These are phyloP conservation scores for Alternaria gansuensis DNA, from an alignment of 2,329 filamentous ascomycete species.

Conservation along the genomic window DNA sequence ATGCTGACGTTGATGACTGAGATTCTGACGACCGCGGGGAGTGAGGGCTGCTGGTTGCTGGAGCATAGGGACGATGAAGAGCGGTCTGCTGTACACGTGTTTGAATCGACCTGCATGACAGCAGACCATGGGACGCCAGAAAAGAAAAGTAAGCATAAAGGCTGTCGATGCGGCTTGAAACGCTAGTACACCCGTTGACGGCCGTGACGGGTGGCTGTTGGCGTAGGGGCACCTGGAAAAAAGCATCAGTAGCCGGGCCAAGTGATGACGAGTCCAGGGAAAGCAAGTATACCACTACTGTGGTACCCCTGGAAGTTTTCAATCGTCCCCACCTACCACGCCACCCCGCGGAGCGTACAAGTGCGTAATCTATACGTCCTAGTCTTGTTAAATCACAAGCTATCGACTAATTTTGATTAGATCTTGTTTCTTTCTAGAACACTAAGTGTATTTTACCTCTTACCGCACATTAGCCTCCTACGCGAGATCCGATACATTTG, in stretches of 20 bases:
- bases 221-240: not conserved
- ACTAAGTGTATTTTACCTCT: too few relatives aligned
- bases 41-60: not conserved
- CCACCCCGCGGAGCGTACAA: too few relatives aligned
- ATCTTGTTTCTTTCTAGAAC: too few relatives aligned
- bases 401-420: too few relatives aligned
- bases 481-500: too few relatives aligned
- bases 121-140: not conserved
- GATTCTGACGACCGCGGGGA: not conserved
- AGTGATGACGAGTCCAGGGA: conserved; percentile 2
- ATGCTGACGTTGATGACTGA: conserved; percentile 5
- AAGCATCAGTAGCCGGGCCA: not conserved
- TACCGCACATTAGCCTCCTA: too few relatives aligned
- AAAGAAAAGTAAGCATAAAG: not conserved
- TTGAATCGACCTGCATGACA: not conserved
- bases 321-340: too few relatives aligned
- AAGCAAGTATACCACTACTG: not conserved
- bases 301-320: too few relatives aligned
- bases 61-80: not conserved
- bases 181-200: not conserved
- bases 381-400: too few relatives aligned
- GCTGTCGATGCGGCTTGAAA: conserved; percentile 5
- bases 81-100: conserved; percentile 7
- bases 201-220: conserved; percentile 3
- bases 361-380: too few relatives aligned